Evolutionary conservation across 805 yeast species (phyloP), one percentile per base, ranked within the genome.

Genomic region (Vanderwaltozyma yarrowii): DNA sequence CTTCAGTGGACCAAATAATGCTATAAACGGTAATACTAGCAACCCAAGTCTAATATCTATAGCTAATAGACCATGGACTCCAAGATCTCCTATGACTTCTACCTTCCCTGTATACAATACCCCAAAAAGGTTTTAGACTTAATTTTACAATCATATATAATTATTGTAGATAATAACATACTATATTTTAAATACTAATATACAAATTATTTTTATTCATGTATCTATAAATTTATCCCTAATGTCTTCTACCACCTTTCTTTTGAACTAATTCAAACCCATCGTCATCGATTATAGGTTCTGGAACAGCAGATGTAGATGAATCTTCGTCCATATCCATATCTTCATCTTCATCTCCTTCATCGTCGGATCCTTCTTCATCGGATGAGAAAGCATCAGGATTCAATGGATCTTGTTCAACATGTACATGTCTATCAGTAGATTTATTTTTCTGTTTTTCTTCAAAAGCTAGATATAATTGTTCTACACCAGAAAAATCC

Each of bases 251-350:
- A 58, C 71, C 69, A n/a, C 82, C 78, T 52, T 75, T 78, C 53
- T 74, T 78, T 51, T 78, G 86, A 3, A 89, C 96, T 43, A 86
- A 61, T 50, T 87, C 92, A 54, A 89, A 89, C 1, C 97, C 98
- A 55, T 89, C 97, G 25, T 89, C 97, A 55, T 89, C 97, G 8
- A 89, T 70, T 9, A 81, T 56, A 2, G 95, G 94, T 23, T 60
- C 60, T 15, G 61, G 61, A 11, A 49, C 45, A 2, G 13, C 25
- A 3, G 16, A 10, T 27, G 40, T 38, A 13, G 45, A 37, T 13
- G 39, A 45, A 10, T 53, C 69, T 54, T 59, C 61, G 29, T 64
- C 68, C 27, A 59, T 65, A 5, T 60, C 70, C 31, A 52, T 52
- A 10, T 55, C 67, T 1, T 63, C 74, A 5, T 66, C 72, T 1